Conservation (phyloP, 2,329 filamentous ascomycete genomes). For the Colletotrichum cereale region DNA sequence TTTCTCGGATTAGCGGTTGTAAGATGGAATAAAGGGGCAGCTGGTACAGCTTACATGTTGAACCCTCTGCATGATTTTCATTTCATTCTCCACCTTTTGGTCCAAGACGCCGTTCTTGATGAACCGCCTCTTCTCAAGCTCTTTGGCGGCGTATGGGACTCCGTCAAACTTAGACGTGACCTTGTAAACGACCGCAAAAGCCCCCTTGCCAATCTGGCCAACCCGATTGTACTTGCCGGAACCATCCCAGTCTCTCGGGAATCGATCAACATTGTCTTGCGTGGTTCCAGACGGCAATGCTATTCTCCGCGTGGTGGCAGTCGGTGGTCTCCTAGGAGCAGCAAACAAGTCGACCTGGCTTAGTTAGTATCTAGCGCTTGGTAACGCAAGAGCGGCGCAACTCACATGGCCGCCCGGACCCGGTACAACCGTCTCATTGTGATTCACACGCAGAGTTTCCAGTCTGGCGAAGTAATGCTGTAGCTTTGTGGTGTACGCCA, state of each 20-base stretch:
- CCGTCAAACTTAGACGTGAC: slow-evolving; percentile 89
- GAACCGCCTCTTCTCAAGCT: slow-evolving; percentile 92
- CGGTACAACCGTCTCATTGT: slow-evolving; percentile 61
- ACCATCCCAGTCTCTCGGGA: slow-evolving; percentile 81
- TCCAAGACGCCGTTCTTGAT: slow-evolving; percentile 93
- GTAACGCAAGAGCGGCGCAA: slow-evolving; percentile 2
- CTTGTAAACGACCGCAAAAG: slow-evolving; percentile 94
- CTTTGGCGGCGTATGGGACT: slow-evolving; percentile 88
- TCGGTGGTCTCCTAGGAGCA: slow-evolving; percentile 22
- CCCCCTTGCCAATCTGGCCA: slow-evolving; percentile 87
- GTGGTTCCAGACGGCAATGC: slow-evolving; percentile 42
- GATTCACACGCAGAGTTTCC: slow-evolving; percentile 47
- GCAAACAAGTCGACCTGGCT: slow-evolving; percentile 48
- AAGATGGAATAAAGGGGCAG: background rate
- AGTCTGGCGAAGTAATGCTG: slow-evolving; percentile 69
- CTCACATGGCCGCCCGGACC: slow-evolving; percentile 62
- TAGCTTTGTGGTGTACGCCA: slow-evolving; percentile 77
- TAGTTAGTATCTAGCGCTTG: slow-evolving; percentile 13
- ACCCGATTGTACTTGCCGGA: slow-evolving; percentile 87
- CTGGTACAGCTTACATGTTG: slow-evolving; percentile 74
- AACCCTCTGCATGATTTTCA: slow-evolving; percentile 92
- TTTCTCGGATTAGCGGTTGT: slow-evolving; percentile 48
- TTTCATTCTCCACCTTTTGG: slow-evolving; percentile 94
- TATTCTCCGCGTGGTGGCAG: slow-evolving; percentile 38
- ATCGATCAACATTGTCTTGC: slow-evolving; percentile 51